phyloP scores from a whole-genome alignment of 257 asterid genomes.

The Asclepias syriaca region DNA sequence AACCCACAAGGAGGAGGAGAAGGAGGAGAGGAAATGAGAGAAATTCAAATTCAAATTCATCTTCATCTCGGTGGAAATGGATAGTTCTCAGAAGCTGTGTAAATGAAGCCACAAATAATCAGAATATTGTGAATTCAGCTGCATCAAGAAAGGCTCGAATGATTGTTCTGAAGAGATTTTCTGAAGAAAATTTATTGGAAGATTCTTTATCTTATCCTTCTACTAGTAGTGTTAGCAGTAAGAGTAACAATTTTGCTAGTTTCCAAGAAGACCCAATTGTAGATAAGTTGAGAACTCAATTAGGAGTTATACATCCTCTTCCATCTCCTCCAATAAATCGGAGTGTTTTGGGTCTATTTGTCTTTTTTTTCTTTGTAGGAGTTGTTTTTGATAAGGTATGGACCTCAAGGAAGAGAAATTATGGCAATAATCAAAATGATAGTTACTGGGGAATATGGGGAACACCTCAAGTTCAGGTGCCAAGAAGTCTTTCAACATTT shows the following conservation, averaged over 20 bases:
- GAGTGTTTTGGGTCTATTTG: slow-evolving; percentile 58
- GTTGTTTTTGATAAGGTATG: slow-evolving; percentile 85
- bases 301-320: slow-evolving; percentile 86
- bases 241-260: slow-evolving; percentile 44
- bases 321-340: slow-evolving; percentile 78
- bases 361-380: slow-evolving; percentile 83
- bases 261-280: slow-evolving; percentile 85
- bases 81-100: slow-evolving; percentile 35
- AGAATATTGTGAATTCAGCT: slow-evolving; percentile 29
- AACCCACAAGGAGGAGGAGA: slow-evolving; percentile 10
- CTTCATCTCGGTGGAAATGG: slow-evolving; percentile 21
- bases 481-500: slow-evolving; percentile 46
- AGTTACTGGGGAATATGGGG: slow-evolving; percentile 39
- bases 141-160: slow-evolving; percentile 36
- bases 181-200: slow-evolving; percentile 31
- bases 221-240: slow-evolving; percentile 13
- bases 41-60: slow-evolving; percentile 7
- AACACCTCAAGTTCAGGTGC: slow-evolving; percentile 36
- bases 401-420: slow-evolving; percentile 56
- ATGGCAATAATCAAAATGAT: slow-evolving; percentile 12
- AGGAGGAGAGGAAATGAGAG: slow-evolving; percentile 12
- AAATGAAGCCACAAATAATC: slow-evolving; percentile 44
- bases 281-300: slow-evolving; percentile 85
- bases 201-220: slow-evolving; percentile 25
- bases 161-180: slow-evolving; percentile 57